phyloP scores from a whole-genome alignment of 148 eudicot genomes.

The Euryodendron excelsum region DNA sequence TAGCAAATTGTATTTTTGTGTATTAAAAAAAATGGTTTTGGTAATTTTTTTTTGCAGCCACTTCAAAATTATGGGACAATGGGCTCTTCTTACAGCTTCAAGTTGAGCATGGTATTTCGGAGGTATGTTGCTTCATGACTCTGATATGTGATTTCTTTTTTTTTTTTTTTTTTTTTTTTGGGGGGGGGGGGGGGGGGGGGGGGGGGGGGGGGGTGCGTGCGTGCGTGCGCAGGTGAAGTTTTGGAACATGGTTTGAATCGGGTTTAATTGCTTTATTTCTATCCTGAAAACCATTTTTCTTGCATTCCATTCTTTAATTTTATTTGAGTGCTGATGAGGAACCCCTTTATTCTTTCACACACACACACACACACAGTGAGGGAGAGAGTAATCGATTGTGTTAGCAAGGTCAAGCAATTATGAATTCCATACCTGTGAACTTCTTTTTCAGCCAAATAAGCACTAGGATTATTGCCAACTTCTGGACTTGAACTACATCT shows the following conservation, averaged over 20 bases:
- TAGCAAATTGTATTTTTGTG: background rate
- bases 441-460: background rate
- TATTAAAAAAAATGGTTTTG: background rate
- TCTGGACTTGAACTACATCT: background rate
- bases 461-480: background rate
- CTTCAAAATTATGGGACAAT: slow-evolving; percentile 70
- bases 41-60: slow-evolving; percentile 45
- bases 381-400: background rate
- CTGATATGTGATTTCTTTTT: too few species aligned
- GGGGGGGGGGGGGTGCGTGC: background rate
- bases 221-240: too few species aligned
- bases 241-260: too few species aligned
- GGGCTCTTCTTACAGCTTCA: slow-evolving; percentile 59
- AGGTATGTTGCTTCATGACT: slow-evolving; percentile 42
- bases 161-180: too few species aligned
- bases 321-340: background rate
- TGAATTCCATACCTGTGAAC: background rate
- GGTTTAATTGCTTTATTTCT: background rate
- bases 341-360: background rate
- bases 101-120: slow-evolving; percentile 35
- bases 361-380: too few species aligned
- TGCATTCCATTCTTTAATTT: too few species aligned
- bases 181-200: background rate
- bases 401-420: background rate
- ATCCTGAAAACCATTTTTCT: too few species aligned